Conservation (phyloP, 2,329 filamentous ascomycete genomes). For the Colletotrichum horii region DNA sequence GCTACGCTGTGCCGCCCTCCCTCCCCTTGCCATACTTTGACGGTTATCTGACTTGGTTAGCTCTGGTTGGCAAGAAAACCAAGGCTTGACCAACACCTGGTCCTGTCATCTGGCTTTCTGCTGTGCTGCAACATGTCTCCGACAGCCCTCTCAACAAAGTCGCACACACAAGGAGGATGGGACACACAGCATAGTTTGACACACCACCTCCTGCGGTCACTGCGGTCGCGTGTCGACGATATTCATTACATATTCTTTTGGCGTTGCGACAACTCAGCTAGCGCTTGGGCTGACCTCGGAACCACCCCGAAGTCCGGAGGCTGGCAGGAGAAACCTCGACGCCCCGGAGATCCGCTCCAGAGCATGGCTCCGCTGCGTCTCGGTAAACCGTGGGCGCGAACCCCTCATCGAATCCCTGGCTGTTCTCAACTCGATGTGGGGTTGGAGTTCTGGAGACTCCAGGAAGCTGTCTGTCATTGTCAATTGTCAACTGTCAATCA, state of each 20-base stretch:
- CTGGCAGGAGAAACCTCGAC: slow-evolving; percentile 3
- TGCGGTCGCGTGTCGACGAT: neutral
- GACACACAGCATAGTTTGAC: slow-evolving; percentile 13
- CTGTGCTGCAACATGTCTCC: neutral
- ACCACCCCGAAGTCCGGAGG: slow-evolving; percentile 19
- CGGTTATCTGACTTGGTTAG: neutral
- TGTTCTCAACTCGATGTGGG: neutral
- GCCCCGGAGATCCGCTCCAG: slow-evolving; percentile 18
- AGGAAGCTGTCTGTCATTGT: neutral
- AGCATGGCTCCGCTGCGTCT: slow-evolving; percentile 8
- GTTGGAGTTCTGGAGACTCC: neutral
- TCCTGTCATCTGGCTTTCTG: neutral
- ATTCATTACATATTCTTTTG: slow-evolving; percentile 7
- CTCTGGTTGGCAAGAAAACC: neutral
- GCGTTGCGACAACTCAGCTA: slow-evolving; percentile 9
- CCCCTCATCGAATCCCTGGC: slow-evolving; percentile 7
- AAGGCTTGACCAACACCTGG: neutral
- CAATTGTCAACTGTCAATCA: neutral
- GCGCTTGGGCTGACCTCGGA: slow-evolving; percentile 10
- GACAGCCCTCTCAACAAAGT: slow-evolving; percentile 6
- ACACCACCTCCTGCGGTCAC: slow-evolving; percentile 1
- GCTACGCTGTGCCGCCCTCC: neutral
- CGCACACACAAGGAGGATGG: neutral
- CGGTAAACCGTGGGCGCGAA: slow-evolving; percentile 1
- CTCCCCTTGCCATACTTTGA: neutral